Evolutionary conservation across 305 asterid genomes (phyloP).

Genomic region (Fraxinus velutina): DNA sequence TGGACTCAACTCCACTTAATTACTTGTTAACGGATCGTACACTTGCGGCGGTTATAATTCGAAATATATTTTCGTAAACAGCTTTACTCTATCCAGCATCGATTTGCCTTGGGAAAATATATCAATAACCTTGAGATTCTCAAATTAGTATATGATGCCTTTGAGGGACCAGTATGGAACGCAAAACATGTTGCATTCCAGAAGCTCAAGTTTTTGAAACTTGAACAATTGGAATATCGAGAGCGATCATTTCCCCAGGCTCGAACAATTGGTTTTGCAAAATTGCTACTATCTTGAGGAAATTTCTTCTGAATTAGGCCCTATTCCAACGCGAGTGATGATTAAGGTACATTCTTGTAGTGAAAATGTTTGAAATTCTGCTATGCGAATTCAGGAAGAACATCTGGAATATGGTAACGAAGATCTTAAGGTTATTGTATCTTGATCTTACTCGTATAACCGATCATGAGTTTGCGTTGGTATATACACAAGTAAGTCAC

Average conservation of each 20-base stretch:
- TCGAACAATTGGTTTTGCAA: not conserved
- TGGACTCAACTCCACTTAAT: too few relatives aligned
- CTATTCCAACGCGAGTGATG: not conserved
- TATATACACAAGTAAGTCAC: not conserved
- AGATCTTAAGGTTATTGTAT: conserved; percentile 12
- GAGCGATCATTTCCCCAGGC: not conserved
- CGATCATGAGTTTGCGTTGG: not conserved
- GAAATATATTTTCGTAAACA: too few relatives aligned
- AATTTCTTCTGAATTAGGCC: not conserved
- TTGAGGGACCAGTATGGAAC: conserved; percentile 24
- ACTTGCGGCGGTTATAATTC: too few relatives aligned
- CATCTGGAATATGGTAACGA: conserved; percentile 6
- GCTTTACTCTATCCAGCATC: not conserved
- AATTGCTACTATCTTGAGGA: conserved; percentile 17
- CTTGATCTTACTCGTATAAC: not conserved
- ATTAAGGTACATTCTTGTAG: conserved; percentile 5
- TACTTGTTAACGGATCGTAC: too few relatives aligned
- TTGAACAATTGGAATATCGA: not conserved
- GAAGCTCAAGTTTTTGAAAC: conserved; percentile 16
- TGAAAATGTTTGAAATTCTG: not conserved
- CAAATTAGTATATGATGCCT: conserved; percentile 12
- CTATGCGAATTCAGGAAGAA: conserved; percentile 1
- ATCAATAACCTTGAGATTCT: conserved; percentile 24
- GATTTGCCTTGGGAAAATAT: conserved; percentile 11
- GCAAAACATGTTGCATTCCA: conserved; percentile 9